Conservation (phyloP, 371 early-diverging fungal genomes). For the Lichtheimia corymbifera region DNA sequence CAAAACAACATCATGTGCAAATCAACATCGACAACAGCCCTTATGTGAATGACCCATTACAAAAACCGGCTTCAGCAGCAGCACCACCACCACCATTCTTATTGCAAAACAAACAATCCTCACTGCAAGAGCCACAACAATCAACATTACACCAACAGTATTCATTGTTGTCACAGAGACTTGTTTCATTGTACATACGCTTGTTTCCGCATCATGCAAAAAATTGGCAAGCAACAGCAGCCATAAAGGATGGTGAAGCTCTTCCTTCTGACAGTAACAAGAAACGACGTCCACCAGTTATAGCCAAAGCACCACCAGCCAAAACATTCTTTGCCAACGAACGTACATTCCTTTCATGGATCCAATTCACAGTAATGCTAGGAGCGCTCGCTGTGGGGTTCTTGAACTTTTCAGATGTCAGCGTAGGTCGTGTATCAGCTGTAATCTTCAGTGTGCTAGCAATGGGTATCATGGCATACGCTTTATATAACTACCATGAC, state of each 20-base stretch:
- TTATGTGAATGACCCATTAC: background rate
- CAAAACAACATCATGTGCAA: constrained; percentile 29
- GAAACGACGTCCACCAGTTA: constrained; percentile 12
- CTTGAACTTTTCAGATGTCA: constrained; percentile 71
- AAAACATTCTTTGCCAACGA: constrained; percentile 98
- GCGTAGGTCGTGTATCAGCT: constrained; percentile 63
- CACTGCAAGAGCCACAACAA: background rate
- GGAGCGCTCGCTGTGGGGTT: constrained; percentile 72
- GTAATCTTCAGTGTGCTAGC: constrained; percentile 66
- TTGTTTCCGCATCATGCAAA: constrained; percentile 24
- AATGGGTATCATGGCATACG: constrained; percentile 79
- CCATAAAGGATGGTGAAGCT: background rate
- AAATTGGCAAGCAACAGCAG: constrained; percentile 10
- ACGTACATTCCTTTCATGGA: constrained; percentile 90
- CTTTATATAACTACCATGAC: constrained; percentile 83
- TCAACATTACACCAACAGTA: background rate
- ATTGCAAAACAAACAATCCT: background rate
- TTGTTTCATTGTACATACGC: background rate
- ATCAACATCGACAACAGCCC: constrained; percentile 10
- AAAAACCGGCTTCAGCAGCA: too few relatives aligned
- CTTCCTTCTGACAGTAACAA: background rate
- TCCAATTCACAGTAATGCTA: constrained; percentile 65
- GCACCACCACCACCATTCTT: background rate
- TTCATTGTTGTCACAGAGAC: background rate
- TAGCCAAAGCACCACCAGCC: constrained; percentile 49